Conservation (phyloP, 352 stramenopile species). For the Phytopythium montanum region DNA sequence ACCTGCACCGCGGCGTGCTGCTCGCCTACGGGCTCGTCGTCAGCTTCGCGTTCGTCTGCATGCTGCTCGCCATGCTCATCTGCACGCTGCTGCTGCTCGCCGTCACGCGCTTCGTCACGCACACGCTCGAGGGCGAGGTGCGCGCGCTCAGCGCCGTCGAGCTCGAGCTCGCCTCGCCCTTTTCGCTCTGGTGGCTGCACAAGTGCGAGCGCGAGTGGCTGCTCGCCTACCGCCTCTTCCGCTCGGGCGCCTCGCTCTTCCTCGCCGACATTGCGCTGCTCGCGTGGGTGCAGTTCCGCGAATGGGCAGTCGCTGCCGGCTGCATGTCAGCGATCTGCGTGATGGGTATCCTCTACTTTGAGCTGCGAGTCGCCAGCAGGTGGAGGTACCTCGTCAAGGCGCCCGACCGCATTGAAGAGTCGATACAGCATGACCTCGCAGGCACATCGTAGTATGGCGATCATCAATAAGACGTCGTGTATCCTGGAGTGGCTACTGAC, state of each 20-base stretch:
- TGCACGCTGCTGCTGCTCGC: conserved; percentile 70
- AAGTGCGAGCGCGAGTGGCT: conserved; percentile 77
- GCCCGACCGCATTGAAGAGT: conserved; percentile 14
- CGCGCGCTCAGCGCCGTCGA: conserved; percentile 40
- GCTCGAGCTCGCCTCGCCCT: conserved; percentile 67
- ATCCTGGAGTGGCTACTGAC: too few species aligned
- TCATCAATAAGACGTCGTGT: too few species aligned
- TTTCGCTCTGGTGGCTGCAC: conserved; percentile 60
- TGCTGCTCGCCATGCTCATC: conserved; percentile 68
- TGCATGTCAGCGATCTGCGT: conserved; percentile 51
- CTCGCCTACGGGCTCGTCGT: conserved; percentile 55
- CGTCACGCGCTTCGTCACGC: conserved; percentile 71
- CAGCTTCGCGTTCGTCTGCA: conserved; percentile 68
- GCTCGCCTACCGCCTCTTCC: conserved; percentile 67
- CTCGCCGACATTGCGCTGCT: conserved; percentile 51
- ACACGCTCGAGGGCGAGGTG: conserved; percentile 75
- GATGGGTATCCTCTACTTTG: conserved; percentile 54
- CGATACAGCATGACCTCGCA: neutral
- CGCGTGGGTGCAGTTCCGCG: conserved; percentile 59
- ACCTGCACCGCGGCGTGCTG: conserved; percentile 48
- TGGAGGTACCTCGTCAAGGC: conserved; percentile 77
- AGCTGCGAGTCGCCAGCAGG: conserved; percentile 58
- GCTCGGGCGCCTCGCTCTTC: conserved; percentile 50
- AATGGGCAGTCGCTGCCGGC: conserved; percentile 30
- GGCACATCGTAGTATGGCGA: neutral